Percentiles rank a stretch among this genome's conserved stretches.
Evolutionary conservation across 1,284 basidiomycete genomes (phyloP).

Genomic region (Calocybe gambosa): DNA sequence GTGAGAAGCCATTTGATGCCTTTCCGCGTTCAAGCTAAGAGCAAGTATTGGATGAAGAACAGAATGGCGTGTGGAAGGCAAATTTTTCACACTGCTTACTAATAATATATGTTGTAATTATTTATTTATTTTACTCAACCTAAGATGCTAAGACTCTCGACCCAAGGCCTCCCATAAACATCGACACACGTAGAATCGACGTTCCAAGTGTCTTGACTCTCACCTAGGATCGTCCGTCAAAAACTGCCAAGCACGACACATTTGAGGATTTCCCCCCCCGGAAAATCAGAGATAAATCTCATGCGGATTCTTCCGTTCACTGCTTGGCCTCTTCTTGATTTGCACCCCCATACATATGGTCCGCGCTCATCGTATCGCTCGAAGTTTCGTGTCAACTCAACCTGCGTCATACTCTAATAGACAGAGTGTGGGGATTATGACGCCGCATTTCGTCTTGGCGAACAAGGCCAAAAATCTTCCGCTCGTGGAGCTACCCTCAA

Average conservation of each 20-base stretch:
- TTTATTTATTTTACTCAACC: too few species aligned
- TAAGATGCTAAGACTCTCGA: too few species aligned
- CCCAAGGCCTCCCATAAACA: too few species aligned
- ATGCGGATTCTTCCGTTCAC: neutral
- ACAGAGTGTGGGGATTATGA: neutral
- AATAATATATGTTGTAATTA: too few species aligned
- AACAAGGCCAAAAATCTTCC: neutral
- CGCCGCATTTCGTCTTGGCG: neutral
- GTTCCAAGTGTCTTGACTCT: neutral
- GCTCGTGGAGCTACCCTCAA: neutral
- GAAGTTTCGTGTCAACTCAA: neutral
- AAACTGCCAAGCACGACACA: constrained; percentile 2
- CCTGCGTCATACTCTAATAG: neutral
- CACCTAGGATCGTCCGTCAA: constrained; percentile 4
- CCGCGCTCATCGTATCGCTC: neutral
- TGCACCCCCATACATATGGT: neutral
- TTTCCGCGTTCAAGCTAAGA: neutral
- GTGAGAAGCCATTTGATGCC: constrained; percentile 34
- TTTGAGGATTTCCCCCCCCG: constrained; percentile 1
- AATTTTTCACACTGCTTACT: neutral
- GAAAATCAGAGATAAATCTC: too few species aligned
- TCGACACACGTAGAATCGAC: neutral
- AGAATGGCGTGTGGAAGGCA: too few species aligned
- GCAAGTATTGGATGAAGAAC: too few species aligned
- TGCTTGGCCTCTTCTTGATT: neutral